phyloP scores from a whole-genome alignment of 2,329 filamentous ascomycete genomes.

The Monosporascus sp. region DNA sequence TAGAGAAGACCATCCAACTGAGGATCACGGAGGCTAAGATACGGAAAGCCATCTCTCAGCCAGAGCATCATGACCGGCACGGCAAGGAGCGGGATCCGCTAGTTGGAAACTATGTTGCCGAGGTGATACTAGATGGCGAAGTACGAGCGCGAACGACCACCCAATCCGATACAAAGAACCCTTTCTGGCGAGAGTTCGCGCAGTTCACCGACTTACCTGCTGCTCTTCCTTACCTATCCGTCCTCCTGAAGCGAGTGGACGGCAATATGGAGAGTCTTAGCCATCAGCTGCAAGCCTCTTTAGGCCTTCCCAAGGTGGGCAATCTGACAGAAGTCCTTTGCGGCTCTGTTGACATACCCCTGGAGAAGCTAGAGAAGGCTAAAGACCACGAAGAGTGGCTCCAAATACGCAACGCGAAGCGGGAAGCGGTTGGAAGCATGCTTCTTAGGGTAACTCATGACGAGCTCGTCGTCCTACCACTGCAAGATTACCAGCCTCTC shows the following conservation, averaged over 20 bases:
- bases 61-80: slow-evolving; percentile 27
- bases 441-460: slow-evolving; percentile 78
- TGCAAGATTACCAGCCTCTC: slow-evolving; percentile 77
- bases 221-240: slow-evolving; percentile 60
- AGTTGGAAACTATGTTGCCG: slow-evolving; percentile 68
- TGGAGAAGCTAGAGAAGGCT: slow-evolving; percentile 72
- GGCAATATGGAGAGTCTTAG: slow-evolving; percentile 41
- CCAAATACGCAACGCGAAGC: slow-evolving; percentile 69
- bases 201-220: slow-evolving; percentile 71
- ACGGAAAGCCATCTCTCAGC: slow-evolving; percentile 29
- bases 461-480: slow-evolving; percentile 83
- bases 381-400: slow-evolving; percentile 86
- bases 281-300: slow-evolving; percentile 37
- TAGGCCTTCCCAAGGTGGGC: slow-evolving; percentile 36
- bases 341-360: slow-evolving; percentile 74
- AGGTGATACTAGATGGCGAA: slow-evolving; percentile 75
- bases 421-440: slow-evolving; percentile 75
- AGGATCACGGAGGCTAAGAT: slow-evolving; percentile 60
- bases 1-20: slow-evolving; percentile 56
- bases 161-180: slow-evolving; percentile 65
- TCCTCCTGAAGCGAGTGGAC: slow-evolving; percentile 65
- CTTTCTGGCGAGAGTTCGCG: slow-evolving; percentile 79
- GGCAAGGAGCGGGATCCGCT: slow-evolving; percentile 39
- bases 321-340: slow-evolving; percentile 48
- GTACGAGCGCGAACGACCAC: slow-evolving; percentile 70